Conservation (phyloP, 176 grass and related monocot genomes). For the Secale cereale region DNA sequence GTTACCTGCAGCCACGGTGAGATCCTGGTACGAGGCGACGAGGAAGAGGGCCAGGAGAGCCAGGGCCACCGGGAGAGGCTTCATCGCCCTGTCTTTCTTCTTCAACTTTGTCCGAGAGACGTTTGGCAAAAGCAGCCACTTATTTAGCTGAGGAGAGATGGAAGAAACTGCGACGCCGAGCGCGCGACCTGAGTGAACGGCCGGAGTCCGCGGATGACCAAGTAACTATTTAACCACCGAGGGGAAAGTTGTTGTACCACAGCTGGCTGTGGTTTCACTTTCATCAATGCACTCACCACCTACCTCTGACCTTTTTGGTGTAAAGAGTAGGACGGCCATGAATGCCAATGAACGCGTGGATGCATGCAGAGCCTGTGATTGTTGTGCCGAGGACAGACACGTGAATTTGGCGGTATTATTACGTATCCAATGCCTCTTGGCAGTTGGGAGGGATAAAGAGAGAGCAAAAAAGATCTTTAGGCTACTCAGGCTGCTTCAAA, state of each 20-base stretch:
- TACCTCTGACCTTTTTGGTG: no score
- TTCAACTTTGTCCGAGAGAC: neutral
- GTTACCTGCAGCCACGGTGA: conserved; percentile 31
- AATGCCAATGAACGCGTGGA: no score
- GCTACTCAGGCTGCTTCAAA: no score
- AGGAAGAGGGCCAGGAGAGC: conserved; percentile 8
- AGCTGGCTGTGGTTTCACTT: neutral
- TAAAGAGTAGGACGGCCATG: no score
- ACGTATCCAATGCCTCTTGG: no score
- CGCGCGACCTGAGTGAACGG: neutral
- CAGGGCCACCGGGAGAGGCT: neutral
- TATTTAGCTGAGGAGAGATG: neutral
- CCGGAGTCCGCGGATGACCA: neutral
- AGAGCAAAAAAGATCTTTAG: no score
- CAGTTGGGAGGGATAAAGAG: no score
- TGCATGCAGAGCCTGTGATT: no score
- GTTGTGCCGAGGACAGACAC: no score
- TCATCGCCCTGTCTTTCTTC: conserved; percentile 18
- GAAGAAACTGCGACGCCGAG: neutral
- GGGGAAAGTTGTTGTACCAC: neutral
- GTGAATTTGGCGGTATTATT: no score
- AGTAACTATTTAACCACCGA: neutral
- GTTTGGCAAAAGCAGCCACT: neutral
- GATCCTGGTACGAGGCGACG: neutral
- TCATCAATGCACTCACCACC: neutral